Evolutionary conservation across 306 rosid genomes (phyloP).

Genomic region (Cajanus cajan): DNA sequence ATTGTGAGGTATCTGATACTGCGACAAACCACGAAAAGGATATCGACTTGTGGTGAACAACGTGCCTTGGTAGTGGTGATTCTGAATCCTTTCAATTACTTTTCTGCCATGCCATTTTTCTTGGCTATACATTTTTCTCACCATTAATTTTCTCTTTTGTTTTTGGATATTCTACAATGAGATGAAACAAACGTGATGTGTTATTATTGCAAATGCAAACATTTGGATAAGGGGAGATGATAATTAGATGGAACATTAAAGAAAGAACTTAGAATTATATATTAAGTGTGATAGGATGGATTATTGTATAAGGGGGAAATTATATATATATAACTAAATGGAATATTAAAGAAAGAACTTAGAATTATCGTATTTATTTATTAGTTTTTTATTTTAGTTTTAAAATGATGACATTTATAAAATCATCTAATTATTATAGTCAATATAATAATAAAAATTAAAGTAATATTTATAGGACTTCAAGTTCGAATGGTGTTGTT

Average conservation of each 20-base stretch:
- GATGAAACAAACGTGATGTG: neutral
- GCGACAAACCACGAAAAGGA: conserved; percentile 18
- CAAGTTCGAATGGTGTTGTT: too few relatives aligned
- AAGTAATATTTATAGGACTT: too few relatives aligned
- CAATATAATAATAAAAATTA: too few relatives aligned
- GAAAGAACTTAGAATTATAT: too few relatives aligned
- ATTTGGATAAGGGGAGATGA: neutral
- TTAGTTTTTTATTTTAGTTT: too few relatives aligned
- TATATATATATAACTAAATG: too few relatives aligned
- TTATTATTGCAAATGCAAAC: neutral
- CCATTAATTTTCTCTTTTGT: neutral
- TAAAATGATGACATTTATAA: too few relatives aligned
- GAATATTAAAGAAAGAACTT: too few relatives aligned
- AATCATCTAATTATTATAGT: too few relatives aligned
- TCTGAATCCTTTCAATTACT: neutral
- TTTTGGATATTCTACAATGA: neutral
- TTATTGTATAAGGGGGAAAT: too few relatives aligned
- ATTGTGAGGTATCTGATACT: conserved; percentile 17
- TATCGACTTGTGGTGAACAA: neutral
- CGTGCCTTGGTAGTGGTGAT: conserved; percentile 2
- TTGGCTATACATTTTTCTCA: neutral
- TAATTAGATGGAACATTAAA: neutral
- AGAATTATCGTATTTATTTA: too few relatives aligned
- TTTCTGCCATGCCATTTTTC: neutral
- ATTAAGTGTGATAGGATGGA: too few relatives aligned